Conservation (phyloP, 257 asterid species). For the Solanum dulcamara region DNA sequence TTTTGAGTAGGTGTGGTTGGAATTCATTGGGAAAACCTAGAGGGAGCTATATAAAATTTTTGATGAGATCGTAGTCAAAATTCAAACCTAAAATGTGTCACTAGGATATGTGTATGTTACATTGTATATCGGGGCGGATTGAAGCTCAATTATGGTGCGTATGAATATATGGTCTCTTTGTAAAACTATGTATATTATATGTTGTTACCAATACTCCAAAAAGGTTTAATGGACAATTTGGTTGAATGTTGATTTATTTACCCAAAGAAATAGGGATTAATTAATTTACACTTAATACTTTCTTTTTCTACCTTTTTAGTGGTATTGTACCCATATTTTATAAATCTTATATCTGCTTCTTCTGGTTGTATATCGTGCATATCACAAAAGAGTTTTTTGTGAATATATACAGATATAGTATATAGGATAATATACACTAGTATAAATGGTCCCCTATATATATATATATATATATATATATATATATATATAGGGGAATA, state of each 20-base stretch:
- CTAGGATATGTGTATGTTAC: background rate
- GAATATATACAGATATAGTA: too few relatives aligned
- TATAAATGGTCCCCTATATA: too few relatives aligned
- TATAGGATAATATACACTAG: too few relatives aligned
- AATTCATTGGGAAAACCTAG: background rate
- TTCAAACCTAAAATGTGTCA: background rate
- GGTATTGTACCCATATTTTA: background rate
- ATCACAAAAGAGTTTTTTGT: background rate
- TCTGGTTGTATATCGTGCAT: background rate
- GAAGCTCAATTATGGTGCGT: background rate
- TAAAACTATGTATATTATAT: too few relatives aligned
- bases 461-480: too few relatives aligned
- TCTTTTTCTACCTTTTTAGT: background rate
- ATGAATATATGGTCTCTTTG: too few relatives aligned
- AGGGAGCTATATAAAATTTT: background rate
- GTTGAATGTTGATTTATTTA: background rate
- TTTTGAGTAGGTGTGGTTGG: too few relatives aligned
- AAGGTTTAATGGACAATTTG: background rate
- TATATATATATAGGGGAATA: too few relatives aligned
- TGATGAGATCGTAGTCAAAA: background rate
- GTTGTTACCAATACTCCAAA: background rate
- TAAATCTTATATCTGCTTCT: too few relatives aligned
- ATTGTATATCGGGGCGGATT: background rate
- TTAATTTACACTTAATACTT: background rate
- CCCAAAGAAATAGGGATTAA: too few relatives aligned